Conservation (phyloP, 2,329 filamentous ascomycete species). For the Penicillium sp. region DNA sequence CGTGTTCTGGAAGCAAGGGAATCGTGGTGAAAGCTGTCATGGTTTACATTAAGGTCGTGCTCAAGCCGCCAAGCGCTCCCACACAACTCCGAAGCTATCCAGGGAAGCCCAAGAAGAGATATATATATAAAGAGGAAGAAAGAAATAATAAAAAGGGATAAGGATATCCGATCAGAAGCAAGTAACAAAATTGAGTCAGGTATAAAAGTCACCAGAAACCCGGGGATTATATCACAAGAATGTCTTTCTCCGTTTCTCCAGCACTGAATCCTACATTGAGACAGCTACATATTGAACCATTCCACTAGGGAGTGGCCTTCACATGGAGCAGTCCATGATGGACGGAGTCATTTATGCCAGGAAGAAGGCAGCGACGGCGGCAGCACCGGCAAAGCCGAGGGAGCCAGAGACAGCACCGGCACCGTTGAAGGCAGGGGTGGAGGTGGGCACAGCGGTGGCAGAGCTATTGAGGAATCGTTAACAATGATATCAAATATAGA, state of each 20-base stretch:
- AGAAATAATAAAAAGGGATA: conserved; percentile 23
- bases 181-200: conserved; percentile 29
- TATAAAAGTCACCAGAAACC: conserved; percentile 25
- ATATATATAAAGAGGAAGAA: conserved; percentile 27
- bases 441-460: conserved; percentile 16
- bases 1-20: conserved; percentile 24
- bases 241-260: conserved; percentile 12
- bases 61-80: conserved; percentile 35
- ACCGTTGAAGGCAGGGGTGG: conserved; percentile 32
- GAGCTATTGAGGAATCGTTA: not conserved
- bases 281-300: conserved; percentile 1
- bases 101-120: conserved; percentile 33
- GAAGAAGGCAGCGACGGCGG: conserved; percentile 37
- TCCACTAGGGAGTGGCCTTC: conserved; percentile 6
- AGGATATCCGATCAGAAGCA: conserved; percentile 32
- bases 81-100: conserved; percentile 36
- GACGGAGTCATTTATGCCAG: conserved; percentile 36
- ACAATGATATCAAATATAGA: not conserved
- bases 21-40: conserved; percentile 33
- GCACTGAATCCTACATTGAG: conserved; percentile 11
- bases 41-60: conserved; percentile 37
- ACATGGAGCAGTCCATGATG: conserved; percentile 18
- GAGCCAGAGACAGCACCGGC: conserved; percentile 36
- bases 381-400: conserved; percentile 35
- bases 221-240: conserved; percentile 30